Evolutionary conservation across 768 basidiomycete genomes (phyloP).

Genomic region (Termitomyces sp.): DNA sequence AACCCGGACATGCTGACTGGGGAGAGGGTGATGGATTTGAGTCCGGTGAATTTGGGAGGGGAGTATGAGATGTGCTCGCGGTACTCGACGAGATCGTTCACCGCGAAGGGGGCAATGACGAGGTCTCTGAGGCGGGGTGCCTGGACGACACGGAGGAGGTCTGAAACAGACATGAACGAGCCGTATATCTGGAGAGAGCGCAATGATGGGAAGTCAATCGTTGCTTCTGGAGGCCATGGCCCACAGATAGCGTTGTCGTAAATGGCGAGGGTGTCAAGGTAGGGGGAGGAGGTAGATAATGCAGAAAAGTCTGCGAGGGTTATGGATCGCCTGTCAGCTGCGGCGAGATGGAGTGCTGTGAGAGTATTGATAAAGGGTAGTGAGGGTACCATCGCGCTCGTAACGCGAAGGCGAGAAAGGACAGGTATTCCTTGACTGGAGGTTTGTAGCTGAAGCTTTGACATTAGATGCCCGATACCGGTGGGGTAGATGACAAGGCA

Average conservation of each 20-base stretch:
- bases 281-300: slow-evolving; percentile 5
- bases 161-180: slow-evolving; percentile 13
- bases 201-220: slow-evolving; percentile 8
- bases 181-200: slow-evolving; percentile 13
- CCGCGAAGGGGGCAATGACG: slow-evolving; percentile 8
- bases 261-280: slow-evolving; percentile 9
- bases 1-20: slow-evolving; percentile 9
- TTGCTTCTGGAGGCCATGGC: slow-evolving; percentile 11
- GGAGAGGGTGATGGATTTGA: slow-evolving; percentile 11
- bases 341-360: slow-evolving; percentile 11
- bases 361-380: slow-evolving; percentile 7
- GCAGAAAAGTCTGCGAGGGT: slow-evolving; percentile 3
- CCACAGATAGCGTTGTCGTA: slow-evolving; percentile 13
- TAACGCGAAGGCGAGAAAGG: slow-evolving; percentile 9
- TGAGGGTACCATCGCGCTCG: slow-evolving; percentile 8
- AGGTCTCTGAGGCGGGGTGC: slow-evolving; percentile 8
- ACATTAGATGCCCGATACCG: not conserved
- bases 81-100: slow-evolving; percentile 11
- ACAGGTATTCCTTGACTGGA: slow-evolving; percentile 5
- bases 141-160: slow-evolving; percentile 11
- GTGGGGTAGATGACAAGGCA: slow-evolving; percentile 8
- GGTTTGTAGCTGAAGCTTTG: not conserved
- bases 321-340: slow-evolving; percentile 6
- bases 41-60: slow-evolving; percentile 7
- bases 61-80: not conserved